A percentile compares a stretch with the other conserved stretches of the same genome.
These are phyloP conservation scores for Apophysomyces elegans DNA, from an alignment of 371 early-diverging fungal genomes.

Conservation along the genomic window DNA sequence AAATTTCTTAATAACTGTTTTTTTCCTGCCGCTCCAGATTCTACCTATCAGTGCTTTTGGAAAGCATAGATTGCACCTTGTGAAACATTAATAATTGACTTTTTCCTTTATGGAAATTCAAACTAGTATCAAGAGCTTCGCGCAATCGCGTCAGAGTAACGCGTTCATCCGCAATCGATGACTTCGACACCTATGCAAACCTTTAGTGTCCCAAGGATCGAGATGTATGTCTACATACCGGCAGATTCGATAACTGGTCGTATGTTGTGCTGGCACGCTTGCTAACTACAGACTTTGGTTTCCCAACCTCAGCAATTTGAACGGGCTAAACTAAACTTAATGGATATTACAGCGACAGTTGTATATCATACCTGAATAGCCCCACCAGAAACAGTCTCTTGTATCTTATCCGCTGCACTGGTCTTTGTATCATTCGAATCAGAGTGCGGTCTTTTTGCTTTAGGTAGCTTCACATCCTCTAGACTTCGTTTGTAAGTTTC, in stretches of 20 bases:
- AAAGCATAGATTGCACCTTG: constrained; percentile 37
- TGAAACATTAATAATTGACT: constrained; percentile 39
- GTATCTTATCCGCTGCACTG: neutral
- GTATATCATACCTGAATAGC: neutral
- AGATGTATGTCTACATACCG: neutral
- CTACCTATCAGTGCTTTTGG: constrained; percentile 35
- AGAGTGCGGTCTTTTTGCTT: neutral
- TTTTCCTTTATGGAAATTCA: constrained; percentile 41
- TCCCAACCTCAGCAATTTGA: too few relatives aligned
- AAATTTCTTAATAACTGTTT: neutral
- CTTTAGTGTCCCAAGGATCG: neutral
- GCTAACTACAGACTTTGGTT: too few relatives aligned
- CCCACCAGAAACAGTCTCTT: neutral
- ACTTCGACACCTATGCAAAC: constrained; percentile 7
- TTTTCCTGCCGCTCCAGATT: neutral
- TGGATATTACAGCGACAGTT: neutral
- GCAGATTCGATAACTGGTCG: neutral
- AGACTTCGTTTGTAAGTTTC: neutral
- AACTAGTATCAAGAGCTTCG: constrained; percentile 37
- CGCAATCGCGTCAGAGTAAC: constrained; percentile 29
- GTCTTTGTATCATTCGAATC: neutral
- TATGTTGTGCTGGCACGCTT: neutral
- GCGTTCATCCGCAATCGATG: constrained; percentile 36
- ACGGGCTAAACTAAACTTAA: neutral
- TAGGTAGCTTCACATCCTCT: neutral